Base-by-base conservation (phyloP, 2,329 filamentous ascomycete species). In the Penicillium sp. region DNA sequence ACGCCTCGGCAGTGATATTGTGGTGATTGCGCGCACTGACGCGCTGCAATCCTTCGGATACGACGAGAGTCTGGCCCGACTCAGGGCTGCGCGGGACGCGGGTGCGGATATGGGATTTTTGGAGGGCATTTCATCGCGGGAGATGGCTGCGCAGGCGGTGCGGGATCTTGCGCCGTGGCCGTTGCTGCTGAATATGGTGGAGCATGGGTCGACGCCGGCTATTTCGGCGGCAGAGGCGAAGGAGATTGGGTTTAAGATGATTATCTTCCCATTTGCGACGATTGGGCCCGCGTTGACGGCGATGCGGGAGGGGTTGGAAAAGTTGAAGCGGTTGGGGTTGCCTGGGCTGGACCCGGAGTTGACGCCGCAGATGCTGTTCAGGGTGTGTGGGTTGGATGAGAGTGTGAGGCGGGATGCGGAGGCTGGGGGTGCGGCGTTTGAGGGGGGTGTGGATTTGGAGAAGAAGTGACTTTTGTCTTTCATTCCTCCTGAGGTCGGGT, bases 11-110 rank as follows among this genome's bases (percentile, higher is more conserved):
- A 77, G 74, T n/a, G 77, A 80, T 47, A 79, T 80, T 25, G 72
- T 79, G 11, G 65, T 80, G 31, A 80, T 80, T 58, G 78, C 78
- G n/a, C 73, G 78, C 35, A 80, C 77, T 8, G 77, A 80, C 59
- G 69, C 75, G 14, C 63, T 75, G 28, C 73, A 70, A 51, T 64
- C 63, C 42, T 64, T 71, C 54, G 78, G 77, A 20, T 79, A 77
- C 57, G 76, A 79, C 17, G 77, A 78, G 55, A 72, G 72, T 39
- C 58, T 79, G 34, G 64, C 64, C 17, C 71, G 78, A 17, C 64
- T 79, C 53, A 71, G 73, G n/a, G 76, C 72, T 8, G 78, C 78
- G 6, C 71, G 73, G 15, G 73, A 75, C 12, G 71, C 73, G 15
- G 78, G 78, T 5, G 77, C 75, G 7, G 78, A 80, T 50, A 71